Evolutionary conservation across 805 yeast species (phyloP), one percentile per base, ranked within the genome.

Genomic region (Saccharomycopsis schoenii): DNA sequence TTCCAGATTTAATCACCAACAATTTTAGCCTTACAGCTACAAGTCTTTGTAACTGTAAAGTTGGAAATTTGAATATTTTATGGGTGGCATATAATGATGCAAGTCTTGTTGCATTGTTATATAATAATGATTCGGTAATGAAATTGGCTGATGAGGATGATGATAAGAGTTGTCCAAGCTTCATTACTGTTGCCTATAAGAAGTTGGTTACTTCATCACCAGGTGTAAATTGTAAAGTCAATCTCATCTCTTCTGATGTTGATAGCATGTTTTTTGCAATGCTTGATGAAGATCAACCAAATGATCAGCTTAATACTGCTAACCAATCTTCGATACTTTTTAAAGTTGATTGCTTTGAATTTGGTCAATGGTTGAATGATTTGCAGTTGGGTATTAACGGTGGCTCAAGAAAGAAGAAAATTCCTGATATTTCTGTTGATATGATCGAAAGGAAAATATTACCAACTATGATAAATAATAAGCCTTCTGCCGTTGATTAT

Each of bases 291-390:
- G 52, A 47, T 6, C 52, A 47, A 15, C 21, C n/a, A 10, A 47
- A 4, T 21, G 34, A 47, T 42, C n/a, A n/a, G n/a, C n/a, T n/a
- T n/a, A 11, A 42, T 4, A 17, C 43, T 4, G 29, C 14, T 9
- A 24, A 24, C 19, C 34, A 15, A 39, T 36, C 42, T 10, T 47
- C 50, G 15, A 10, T 15, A 12, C 19, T 60, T n/a, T 55, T 54
- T 21, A 57, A 60, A 25, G n/a, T 57, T 42, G 60, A 57, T 54
- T 52, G 55, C 25, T 51, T 57, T 17, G 47, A 60, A 54, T 58
- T 57, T 50, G 60, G 58, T 12, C 43, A 54, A 43, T 39, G 42
- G 40, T 70, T 74, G 58, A 73, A 69, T 63, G 70, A 74, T 57
- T 60, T 74, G 10, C 52, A 47, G 34, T 9, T 47, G 52, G n/a